Conservation (phyloP, 2,329 filamentous ascomycete species). For the Phoma sp. region DNA sequence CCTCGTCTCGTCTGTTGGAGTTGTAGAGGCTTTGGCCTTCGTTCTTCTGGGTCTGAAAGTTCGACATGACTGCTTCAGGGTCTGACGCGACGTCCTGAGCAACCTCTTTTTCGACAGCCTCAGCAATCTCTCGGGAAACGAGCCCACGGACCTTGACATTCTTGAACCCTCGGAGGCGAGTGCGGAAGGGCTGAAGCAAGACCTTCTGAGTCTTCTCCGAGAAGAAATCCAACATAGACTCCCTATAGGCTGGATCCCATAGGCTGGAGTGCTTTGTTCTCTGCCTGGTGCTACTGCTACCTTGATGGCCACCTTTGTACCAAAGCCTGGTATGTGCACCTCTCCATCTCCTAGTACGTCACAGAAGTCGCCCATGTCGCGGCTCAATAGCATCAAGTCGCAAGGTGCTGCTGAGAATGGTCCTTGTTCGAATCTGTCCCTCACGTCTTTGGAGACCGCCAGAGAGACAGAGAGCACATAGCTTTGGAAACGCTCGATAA, state of each 20-base stretch:
- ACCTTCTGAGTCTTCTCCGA: constrained; percentile 22
- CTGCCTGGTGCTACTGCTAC: constrained; percentile 16
- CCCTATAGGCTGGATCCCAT: constrained; percentile 9
- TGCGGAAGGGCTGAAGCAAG: constrained; percentile 23
- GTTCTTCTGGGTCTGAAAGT: constrained; percentile 20
- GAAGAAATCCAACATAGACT: constrained; percentile 20
- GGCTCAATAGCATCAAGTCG: constrained; percentile 18
- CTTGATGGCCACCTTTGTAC: constrained; percentile 1
- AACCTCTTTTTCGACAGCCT: constrained; percentile 14
- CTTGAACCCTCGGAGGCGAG: constrained; percentile 19
- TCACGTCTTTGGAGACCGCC: background rate
- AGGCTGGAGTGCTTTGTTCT: background rate
- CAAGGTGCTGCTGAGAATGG: background rate
- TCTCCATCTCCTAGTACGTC: constrained; percentile 16
- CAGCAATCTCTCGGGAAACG: constrained; percentile 15
- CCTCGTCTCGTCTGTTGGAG: background rate
- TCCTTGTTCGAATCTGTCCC: background rate
- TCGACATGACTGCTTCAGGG: constrained; percentile 7
- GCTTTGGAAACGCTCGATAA: constrained; percentile 17
- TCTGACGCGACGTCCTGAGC: constrained; percentile 19
- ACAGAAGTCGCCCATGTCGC: constrained; percentile 21
- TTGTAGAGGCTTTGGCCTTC: constrained; percentile 12
- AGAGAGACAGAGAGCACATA: constrained; percentile 21
- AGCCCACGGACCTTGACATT: constrained; percentile 13
- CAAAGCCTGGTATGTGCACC: constrained; percentile 7